Base-by-base conservation (phyloP, 2,329 filamentous ascomycete genomes). In the Alternaria rosae region DNA sequence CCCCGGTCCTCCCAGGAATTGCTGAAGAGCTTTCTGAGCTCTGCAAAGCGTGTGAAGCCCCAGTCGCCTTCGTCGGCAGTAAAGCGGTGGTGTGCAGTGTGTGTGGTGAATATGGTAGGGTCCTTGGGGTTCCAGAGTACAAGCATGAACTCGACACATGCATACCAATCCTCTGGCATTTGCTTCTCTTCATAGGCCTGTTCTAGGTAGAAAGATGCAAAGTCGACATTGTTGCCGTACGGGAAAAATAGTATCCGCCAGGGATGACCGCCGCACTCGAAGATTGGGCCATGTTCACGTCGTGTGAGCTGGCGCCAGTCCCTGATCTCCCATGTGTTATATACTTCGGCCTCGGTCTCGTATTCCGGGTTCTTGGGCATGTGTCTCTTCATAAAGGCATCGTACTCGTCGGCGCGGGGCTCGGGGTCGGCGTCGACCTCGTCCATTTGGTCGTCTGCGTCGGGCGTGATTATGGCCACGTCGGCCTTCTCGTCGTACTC, bases 231-330 rank as follows among this genome's bases (percentile, higher is more conserved):
- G 79, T 99, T 99, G 54, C 95, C 95, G 66, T 90, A 93, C 0
- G 95, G 94, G 76, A 99, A 99, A 78, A 99, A 93, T 13, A 99
- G 87, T 71, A 98, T 91, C 73, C 94, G 91, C 95, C 95, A 99
- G 78, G 94, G 95, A 76, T 89, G 90, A 52, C 92, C 94, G 52
- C 90, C 94, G 67, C 92, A 94, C 63, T 95, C 79, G 79, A 99
- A 99, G 60, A 91, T 79, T 3, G 95, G 95, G 2, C 95, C 93
- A 82, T 96, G 93, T 74, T 95, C 91, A 77, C 92, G 93, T 81
- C 92, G 91, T 15, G 86, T 84, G 70, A 96, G 81, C 38, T 82
- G 85, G 67, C 91, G 87, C 94, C 94, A 99, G 65, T 91, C 86
- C 71, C 92, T 86, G 64, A 99, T 92, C 28, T 92, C 88, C 95